Evolutionary conservation across 2,329 filamentous ascomycete species (phyloP).

Genomic region (Paracamarosporium sp.): DNA sequence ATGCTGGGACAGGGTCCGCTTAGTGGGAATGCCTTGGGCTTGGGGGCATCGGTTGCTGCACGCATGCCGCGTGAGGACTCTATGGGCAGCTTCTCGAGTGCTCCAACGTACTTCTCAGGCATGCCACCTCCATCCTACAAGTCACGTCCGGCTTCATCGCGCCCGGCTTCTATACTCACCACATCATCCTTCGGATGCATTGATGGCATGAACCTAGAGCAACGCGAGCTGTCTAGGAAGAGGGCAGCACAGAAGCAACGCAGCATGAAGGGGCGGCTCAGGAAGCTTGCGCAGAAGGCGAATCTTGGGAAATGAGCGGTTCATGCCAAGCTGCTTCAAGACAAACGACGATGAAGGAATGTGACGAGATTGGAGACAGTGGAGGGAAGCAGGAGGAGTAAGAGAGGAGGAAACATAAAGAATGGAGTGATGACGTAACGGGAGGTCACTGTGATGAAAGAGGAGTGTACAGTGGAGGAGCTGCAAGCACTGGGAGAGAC

Average conservation of each 20-base stretch:
- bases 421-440: too few relatives aligned
- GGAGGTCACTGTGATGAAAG: too few relatives aligned
- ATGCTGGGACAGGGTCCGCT: conserved; percentile 13
- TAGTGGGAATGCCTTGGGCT: conserved; percentile 16
- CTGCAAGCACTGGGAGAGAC: neutral
- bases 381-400: neutral
- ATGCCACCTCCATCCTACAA: conserved; percentile 42
- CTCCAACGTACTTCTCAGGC: conserved; percentile 41
- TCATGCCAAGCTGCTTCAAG: neutral
- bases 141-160: conserved; percentile 40
- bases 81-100: conserved; percentile 40
- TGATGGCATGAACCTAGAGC: conserved; percentile 37
- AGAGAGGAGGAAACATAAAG: neutral
- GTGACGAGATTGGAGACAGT: too few relatives aligned
- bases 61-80: conserved; percentile 33
- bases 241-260: conserved; percentile 23
- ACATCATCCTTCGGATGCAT: conserved; percentile 46
- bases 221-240: conserved; percentile 35
- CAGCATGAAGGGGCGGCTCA: conserved; percentile 36
- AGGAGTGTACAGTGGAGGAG: neutral
- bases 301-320: conserved; percentile 15
- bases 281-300: conserved; percentile 32
- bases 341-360: neutral
- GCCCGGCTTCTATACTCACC: conserved; percentile 33
- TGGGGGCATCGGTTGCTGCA: conserved; percentile 20